A percentile compares a stretch with the other conserved stretches of the same genome.
Evolutionary conservation across 441 rosid species (phyloP).

Genomic region (Erodium trifolium): DNA sequence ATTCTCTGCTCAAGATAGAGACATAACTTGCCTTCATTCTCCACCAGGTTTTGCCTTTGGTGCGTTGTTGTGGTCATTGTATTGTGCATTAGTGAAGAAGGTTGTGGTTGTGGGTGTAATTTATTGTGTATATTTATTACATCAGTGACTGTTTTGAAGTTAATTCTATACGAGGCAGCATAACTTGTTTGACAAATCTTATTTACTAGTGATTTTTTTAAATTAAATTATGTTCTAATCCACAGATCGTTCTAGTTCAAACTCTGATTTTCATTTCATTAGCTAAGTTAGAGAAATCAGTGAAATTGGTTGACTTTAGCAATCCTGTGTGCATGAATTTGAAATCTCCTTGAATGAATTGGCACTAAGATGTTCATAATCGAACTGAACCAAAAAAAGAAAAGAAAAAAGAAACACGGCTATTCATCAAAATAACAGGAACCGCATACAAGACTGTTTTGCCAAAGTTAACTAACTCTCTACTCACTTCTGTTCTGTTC

Average conservation of each 20-base stretch:
- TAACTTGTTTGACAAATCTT: background rate
- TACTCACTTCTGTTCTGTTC: background rate
- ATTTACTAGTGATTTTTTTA: background rate
- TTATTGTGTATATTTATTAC: background rate
- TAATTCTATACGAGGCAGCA: background rate
- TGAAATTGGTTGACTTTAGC: too few relatives aligned
- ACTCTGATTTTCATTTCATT: too few relatives aligned
- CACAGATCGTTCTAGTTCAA: background rate
- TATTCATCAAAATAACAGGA: slow-evolving; percentile 1
- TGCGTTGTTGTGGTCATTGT: background rate
- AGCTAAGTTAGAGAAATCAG: too few relatives aligned
- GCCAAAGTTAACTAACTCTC: background rate
- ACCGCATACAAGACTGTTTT: too few relatives aligned
- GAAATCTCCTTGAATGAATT: background rate
- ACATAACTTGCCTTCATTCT: slow-evolving; percentile 24
- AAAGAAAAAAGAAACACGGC: background rate
- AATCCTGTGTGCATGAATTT: too few relatives aligned
- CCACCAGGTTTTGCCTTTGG: background rate
- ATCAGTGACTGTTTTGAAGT: background rate
- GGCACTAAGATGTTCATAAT: too few relatives aligned
- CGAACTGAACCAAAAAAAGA: background rate
- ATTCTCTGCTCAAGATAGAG: slow-evolving; percentile 84
- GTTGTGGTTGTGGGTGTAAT: slow-evolving; percentile 1
- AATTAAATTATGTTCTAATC: background rate
- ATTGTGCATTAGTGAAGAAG: background rate